Conservation (phyloP, 768 basidiomycete genomes). For the Tricholoma furcatifolium region DNA sequence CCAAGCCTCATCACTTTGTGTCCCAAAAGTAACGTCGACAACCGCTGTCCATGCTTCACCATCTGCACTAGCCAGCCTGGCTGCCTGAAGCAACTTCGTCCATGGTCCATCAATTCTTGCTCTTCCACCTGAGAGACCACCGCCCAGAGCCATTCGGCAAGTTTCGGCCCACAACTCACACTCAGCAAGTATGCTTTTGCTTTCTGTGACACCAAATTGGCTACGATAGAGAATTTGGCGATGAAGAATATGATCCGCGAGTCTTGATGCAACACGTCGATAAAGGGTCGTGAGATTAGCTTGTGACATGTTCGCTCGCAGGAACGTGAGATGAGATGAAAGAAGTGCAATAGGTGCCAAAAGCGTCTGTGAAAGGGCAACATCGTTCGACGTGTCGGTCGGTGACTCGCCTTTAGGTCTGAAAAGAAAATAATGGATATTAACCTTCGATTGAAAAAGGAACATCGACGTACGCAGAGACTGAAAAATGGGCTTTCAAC, state of each 20-base stretch:
- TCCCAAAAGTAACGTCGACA: slow-evolving; percentile 47
- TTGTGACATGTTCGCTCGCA: slow-evolving; percentile 64
- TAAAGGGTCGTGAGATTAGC: slow-evolving; percentile 63
- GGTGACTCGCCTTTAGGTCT: slow-evolving; percentile 20
- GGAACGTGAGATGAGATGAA: slow-evolving; percentile 72
- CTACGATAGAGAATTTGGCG: slow-evolving; percentile 81
- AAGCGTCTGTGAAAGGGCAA: slow-evolving; percentile 67
- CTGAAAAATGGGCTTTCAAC: slow-evolving; percentile 71
- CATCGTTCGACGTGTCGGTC: slow-evolving; percentile 28
- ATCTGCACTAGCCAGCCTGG: slow-evolving; percentile 62
- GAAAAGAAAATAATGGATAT: background rate
- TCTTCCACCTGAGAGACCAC: slow-evolving; percentile 41
- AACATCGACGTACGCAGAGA: slow-evolving; percentile 35
- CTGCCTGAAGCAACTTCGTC: slow-evolving; percentile 69
- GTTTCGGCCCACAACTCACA: slow-evolving; percentile 84
- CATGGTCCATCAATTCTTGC: slow-evolving; percentile 73
- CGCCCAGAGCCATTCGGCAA: slow-evolving; percentile 57
- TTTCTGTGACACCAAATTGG: slow-evolving; percentile 59
- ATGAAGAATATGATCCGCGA: slow-evolving; percentile 80
- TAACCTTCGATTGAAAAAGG: background rate
- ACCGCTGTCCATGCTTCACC: slow-evolving; percentile 50
- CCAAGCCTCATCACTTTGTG: slow-evolving; percentile 50
- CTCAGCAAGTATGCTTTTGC: slow-evolving; percentile 64
- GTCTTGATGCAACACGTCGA: slow-evolving; percentile 63
- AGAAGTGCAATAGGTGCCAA: slow-evolving; percentile 75